Evolutionary conservation across 2,329 filamentous ascomycete species (phyloP).

Genomic region (Alternaria hordeiaustralica): DNA sequence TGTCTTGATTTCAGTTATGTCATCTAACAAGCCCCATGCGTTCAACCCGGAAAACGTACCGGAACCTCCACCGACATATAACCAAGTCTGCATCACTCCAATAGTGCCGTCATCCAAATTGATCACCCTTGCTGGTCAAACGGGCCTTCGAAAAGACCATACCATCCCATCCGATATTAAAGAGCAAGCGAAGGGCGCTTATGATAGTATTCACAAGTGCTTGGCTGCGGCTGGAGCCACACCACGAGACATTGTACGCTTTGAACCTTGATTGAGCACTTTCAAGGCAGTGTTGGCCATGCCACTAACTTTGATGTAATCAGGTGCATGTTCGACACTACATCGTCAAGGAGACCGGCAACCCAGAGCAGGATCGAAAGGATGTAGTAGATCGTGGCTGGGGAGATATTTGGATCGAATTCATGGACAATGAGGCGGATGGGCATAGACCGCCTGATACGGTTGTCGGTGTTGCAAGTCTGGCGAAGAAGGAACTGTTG

Average conservation of each 20-base stretch:
- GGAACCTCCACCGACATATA: constrained; percentile 37
- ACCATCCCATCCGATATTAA: constrained; percentile 24
- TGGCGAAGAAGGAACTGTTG: constrained; percentile 38
- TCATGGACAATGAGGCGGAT: constrained; percentile 42
- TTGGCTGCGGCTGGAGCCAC: constrained; percentile 40
- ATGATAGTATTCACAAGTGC: constrained; percentile 33
- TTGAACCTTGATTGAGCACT: not conserved
- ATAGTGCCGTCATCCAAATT: constrained; percentile 36
- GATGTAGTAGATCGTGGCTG: constrained; percentile 40
- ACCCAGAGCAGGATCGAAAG: constrained; percentile 26
- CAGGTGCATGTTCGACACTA: constrained; percentile 43
- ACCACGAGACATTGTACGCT: constrained; percentile 39
- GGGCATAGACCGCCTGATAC: constrained; percentile 48
- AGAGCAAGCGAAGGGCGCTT: constrained; percentile 39
- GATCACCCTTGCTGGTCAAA: constrained; percentile 44
- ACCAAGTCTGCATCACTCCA: constrained; percentile 40
- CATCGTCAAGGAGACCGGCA: constrained; percentile 44
- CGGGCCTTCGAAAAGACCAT: constrained; percentile 24
- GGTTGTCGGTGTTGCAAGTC: constrained; percentile 43
- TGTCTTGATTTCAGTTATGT: not conserved
- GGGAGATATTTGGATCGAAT: constrained; percentile 44
- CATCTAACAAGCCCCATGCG: constrained; percentile 34
- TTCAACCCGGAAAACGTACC: constrained; percentile 39
- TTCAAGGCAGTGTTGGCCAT: not conserved
- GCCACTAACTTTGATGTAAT: not conserved